Base-by-base conservation (phyloP, 164 flowering plant genomes). In the Vitis rotundifolia region DNA sequence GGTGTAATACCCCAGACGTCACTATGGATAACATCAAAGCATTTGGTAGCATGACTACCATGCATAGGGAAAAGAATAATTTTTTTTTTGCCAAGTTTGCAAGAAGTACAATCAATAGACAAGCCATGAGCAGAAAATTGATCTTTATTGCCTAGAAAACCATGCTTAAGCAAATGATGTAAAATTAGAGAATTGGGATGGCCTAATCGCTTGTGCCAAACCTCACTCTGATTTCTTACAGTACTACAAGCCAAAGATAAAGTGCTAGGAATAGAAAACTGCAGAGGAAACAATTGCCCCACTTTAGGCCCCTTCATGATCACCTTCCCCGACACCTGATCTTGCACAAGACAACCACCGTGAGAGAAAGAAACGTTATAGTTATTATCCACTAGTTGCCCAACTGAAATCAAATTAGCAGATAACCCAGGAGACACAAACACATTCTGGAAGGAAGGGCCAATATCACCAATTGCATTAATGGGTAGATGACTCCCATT, bases 1-100 rank as follows among this genome's bases (percentile, higher is more conserved):
- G 52, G 70, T 3, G 61, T 0, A 31, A 15, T 9, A 9, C 62
- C 70, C 62, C 70, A 56, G 2, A 67, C 51, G 56, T 67, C 44
- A 37, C 44, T 37, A 37, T 37, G 44, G 0, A 37, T 37, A 37
- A 37, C 7, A 3, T 37, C 0, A 44, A 62, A 62, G 19, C 18
- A 15, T 9, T 22, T 22, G 26, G 26, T 62, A 9, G 8, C 16
- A n/a, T 62, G 51, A 16, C 16, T 1, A 13, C 11, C 50, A 62
- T 37, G 19, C 22, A 44, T 31, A 13, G 51, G 22, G 11, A n/a
- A 62, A n/a, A 52, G 26, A 15, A 62, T 26, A 44, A 9, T 62
- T 62, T 62, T 15, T 3, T 5, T 37, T 37, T 37, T 37, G 5
- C 44, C 44, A 3, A 37, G 44, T 37, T 37, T 6, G 7, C 50